Evolutionary conservation across 257 asterid genomes (phyloP), one percentile per base, ranked within the genome.

Genomic region (Solanum dulcamara): DNA sequence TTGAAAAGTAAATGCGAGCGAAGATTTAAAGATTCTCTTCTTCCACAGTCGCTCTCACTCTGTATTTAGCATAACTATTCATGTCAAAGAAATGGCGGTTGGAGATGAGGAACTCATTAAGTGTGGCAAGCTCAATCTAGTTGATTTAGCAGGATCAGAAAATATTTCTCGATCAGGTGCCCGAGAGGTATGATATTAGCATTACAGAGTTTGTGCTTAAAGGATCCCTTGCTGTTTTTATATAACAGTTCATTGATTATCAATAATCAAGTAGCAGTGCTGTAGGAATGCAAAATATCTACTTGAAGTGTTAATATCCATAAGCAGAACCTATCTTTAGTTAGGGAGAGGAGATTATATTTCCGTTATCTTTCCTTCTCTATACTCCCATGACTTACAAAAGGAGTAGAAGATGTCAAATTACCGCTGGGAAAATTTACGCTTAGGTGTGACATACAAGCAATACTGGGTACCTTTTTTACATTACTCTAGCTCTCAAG

Each of bases 131-230:
- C 94, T 95, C 70, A 95, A 95, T 90, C 97, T 95, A 90, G 97
- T 95, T 87, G 97, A 95, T 90, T 88, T 95, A 89, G 97, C 97
- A 28, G 98, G 98, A 83, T 95, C 97, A 77, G 97, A 95, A 89
- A 95, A 95, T 88, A 95, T 95, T 70, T 88, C 88, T 83, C 94
- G 98, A 48, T 94, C 97, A 50, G 98, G 98, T 81, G 94, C 95
- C 60, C 92, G 97, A 68, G 98, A 94, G 97, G 98, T 94, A 88
- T 50, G 84, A 24, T 82, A 81, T 35, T 81, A 24, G 40, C 37
- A 44, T 15, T 62, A 26, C 26, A 77, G 28, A 70, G 5, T 66
- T 9, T 79, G 83, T 4, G 6, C 68, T 32, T 50, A 12, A 48
- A 32, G 7, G 37, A 70, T 70, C 57, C 68, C 75, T 35, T 33